A percentile compares a stretch with the other conserved stretches of the same genome.
phyloP scores from a whole-genome alignment of 805 yeast genomes.

The Wickerhamiella sergipiensis region DNA sequence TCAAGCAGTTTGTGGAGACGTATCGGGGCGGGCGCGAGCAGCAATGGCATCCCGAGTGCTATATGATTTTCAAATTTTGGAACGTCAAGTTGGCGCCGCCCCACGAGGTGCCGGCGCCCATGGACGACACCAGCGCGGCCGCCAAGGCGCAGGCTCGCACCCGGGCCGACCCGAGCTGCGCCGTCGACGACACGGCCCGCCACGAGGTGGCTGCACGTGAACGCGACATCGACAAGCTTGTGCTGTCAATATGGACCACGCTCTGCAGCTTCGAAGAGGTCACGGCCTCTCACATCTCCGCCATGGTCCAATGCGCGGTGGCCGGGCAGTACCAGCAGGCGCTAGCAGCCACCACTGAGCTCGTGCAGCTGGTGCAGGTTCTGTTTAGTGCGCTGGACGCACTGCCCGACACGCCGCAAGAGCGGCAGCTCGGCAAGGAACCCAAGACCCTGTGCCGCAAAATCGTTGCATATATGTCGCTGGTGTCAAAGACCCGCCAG shows the following conservation, averaged over 20 bases:
- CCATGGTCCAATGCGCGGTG: conserved; percentile 78
- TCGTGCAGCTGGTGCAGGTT: conserved; percentile 61
- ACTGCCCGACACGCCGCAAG: conserved; percentile 5
- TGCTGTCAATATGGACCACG: conserved; percentile 66
- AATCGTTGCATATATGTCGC: conserved; percentile 75
- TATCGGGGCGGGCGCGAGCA: conserved; percentile 82
- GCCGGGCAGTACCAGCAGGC: conserved; percentile 58
- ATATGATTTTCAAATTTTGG: conserved; percentile 96
- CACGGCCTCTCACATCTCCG: conserved; percentile 78
- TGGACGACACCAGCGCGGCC: neutral
- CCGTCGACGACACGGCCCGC: conserved; percentile 5
- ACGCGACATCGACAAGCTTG: conserved; percentile 44
- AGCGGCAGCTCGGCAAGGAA: conserved; percentile 30
- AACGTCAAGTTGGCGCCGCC: conserved; percentile 51
- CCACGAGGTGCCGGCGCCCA: neutral
- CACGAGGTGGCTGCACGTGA: conserved; percentile 30
- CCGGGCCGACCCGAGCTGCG: neutral
- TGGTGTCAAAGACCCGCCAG: conserved; percentile 47
- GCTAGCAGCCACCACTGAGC: conserved; percentile 50
- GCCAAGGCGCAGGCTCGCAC: neutral
- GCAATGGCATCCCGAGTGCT: conserved; percentile 99
- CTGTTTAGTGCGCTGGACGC: conserved; percentile 62
- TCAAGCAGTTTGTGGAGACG: conserved; percentile 88
- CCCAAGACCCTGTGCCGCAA: conserved; percentile 84
- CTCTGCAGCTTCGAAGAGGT: conserved; percentile 82